These are phyloP conservation scores for Talaromyces rugulosus DNA, from an alignment of 2,329 filamentous ascomycete genomes.

Conservation along the genomic window DNA sequence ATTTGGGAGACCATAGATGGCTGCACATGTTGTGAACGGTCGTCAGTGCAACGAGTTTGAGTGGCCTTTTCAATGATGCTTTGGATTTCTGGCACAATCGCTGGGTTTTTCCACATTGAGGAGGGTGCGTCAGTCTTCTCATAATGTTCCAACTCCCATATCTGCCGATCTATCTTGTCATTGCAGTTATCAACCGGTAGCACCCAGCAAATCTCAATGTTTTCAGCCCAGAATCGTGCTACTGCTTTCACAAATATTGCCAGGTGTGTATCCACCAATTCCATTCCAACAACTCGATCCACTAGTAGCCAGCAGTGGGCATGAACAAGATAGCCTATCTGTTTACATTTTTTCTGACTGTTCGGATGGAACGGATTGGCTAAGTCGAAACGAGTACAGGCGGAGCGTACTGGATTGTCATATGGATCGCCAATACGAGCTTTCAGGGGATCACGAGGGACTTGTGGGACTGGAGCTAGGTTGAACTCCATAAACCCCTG, in stretches of 20 bases:
- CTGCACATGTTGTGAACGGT: neutral
- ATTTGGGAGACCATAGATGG: constrained; percentile 1
- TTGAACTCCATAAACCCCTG: neutral
- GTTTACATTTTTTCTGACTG: constrained; percentile 15
- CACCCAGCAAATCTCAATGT: neutral
- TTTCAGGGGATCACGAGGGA: constrained; percentile 2
- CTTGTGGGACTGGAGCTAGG: neutral
- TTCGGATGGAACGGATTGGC: constrained; percentile 7
- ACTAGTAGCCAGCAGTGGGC: constrained; percentile 18
- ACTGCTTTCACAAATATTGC: constrained; percentile 6
- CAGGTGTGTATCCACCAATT: constrained; percentile 10
- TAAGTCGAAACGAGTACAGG: neutral
- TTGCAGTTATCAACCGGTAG: neutral
- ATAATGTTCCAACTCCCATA: too few relatives aligned
- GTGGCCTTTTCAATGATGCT: constrained; percentile 4
- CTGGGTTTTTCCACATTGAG: constrained; percentile 2
- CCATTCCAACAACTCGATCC: constrained; percentile 14
- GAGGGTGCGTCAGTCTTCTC: neutral
- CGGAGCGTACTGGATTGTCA: neutral
- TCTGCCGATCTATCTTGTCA: too few relatives aligned
- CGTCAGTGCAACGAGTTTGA: neutral
- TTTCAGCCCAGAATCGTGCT: constrained; percentile 10
- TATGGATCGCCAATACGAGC: neutral
- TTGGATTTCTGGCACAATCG: constrained; percentile 6
- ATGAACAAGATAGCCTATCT: constrained; percentile 15